Evolutionary conservation across 371 early-diverging fungal genomes (phyloP).

Genomic region (Mortierella sp.): DNA sequence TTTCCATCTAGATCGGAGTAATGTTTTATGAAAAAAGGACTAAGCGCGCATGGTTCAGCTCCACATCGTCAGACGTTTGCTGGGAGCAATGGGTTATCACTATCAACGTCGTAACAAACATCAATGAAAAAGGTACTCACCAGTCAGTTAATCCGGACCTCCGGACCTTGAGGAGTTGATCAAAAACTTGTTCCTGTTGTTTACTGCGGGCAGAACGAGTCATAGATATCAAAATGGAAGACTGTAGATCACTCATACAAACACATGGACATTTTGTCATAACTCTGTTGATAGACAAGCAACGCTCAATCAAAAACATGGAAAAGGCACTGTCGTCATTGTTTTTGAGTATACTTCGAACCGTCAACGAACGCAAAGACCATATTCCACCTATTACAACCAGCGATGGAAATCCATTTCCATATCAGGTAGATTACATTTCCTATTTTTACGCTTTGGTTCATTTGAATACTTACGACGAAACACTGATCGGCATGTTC

Average conservation of each 20-base stretch:
- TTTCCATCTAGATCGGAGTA: conserved; percentile 67
- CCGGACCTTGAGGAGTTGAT: neutral
- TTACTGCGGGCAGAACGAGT: neutral
- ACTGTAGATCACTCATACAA: neutral
- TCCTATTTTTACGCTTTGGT: neutral
- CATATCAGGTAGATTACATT: conserved; percentile 74
- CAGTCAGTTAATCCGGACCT: neutral
- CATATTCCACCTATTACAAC: conserved; percentile 92
- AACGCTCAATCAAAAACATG: conserved; percentile 58
- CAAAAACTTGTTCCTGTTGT: neutral
- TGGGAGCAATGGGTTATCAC: conserved; percentile 93
- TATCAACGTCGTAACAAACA: conserved; percentile 68
- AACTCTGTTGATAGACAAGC: conserved; percentile 43
- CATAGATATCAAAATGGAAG: neutral
- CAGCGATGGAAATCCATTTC: conserved; percentile 87
- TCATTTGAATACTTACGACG: neutral
- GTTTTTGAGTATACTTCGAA: conserved; percentile 76
- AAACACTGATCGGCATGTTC: neutral
- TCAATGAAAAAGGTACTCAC: conserved; percentile 73
- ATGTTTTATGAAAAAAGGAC: conserved; percentile 84
- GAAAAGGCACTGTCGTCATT: conserved; percentile 60
- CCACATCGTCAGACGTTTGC: conserved; percentile 84
- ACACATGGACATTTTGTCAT: neutral
- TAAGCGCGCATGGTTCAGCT: conserved; percentile 87
- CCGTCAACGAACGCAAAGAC: conserved; percentile 86